Base-by-base conservation (phyloP, 78 protist genomes). In the Dictyostelium capitatum region DNA sequence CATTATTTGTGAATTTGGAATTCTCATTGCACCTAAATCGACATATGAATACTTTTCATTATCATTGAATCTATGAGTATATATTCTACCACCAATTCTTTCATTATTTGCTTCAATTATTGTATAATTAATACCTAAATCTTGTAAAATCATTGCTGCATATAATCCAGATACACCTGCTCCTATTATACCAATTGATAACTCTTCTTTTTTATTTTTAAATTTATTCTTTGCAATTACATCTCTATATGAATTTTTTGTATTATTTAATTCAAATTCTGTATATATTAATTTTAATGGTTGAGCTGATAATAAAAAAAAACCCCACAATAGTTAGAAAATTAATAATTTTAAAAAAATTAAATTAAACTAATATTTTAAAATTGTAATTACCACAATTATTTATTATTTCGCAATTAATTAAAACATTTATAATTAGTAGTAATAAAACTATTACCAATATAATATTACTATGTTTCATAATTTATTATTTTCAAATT, bases 11-110 rank as follows among this genome's bases (percentile, higher is more conserved):
- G 20, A 50, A 2, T 14, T 50, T 48, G 89, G 89, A 4, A 67
- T n/a, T 32, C 89, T 20, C 89, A 82, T 82, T 20, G 89, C 89
- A 82, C 89, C 89, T 0, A 82, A 17, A 17, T 82, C 89, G 6
- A 46, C 41, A 53, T 47, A 69, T 37, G 43, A 37, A 37, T 37
- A 37, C 43, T 37, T 37, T 8, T 50, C 46, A 57, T 57, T 8
- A 17, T 56, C 65, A 14, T 28, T 23, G 37, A 64, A 64, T 64
- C 20, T 64, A 64, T 64, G 8, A 32, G 89, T 50, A 30, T 69
- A 37, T 30, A 67, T 41, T 53, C 89, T 69, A 32, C 89, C 89
- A 15, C 89, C 89, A 30, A 82, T 47, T 20, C 89, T 69, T 30
- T 43, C 70, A 48, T 43, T 43, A 41, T 37, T 82, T 7, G 51